Evolutionary conservation across 345 rosid genomes (phyloP).

Genomic region (Raphanus raphanistrum): DNA sequence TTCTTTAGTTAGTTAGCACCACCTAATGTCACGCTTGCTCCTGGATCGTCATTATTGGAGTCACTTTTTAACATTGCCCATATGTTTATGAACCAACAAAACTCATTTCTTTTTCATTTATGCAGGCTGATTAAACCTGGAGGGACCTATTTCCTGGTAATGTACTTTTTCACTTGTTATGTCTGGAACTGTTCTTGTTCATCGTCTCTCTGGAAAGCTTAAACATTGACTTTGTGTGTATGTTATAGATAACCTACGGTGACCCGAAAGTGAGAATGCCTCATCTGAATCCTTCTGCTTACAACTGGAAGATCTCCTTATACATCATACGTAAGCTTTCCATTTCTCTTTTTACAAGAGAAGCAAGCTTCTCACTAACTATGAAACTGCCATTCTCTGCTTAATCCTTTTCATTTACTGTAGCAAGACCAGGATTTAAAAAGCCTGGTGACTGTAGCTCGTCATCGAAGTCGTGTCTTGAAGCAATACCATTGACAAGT

Average conservation of each 20-base stretch:
- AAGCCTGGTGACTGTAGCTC: conserved; percentile 46
- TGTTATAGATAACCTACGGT: conserved; percentile 82
- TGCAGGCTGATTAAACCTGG: conserved; percentile 86
- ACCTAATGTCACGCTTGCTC: conserved; percentile 2
- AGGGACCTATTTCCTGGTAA: conserved; percentile 90
- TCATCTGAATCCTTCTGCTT: conserved; percentile 59
- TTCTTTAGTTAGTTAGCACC: conserved; percentile 33
- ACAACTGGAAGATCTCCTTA: conserved; percentile 72
- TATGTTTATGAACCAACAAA: conserved; percentile 2
- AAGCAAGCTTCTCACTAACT: not conserved
- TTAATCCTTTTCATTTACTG: conserved; percentile 15
- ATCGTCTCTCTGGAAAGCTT: not conserved
- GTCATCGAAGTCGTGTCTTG: conserved; percentile 50
- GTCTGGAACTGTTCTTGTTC: not conserved
- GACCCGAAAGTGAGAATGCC: conserved; percentile 91
- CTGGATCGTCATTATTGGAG: conserved; percentile 8
- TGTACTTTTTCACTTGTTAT: conserved; percentile 9
- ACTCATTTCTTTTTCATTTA: not conserved
- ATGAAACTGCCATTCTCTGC: not conserved
- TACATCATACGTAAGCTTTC: conserved; percentile 74
- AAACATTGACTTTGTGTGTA: conserved; percentile 10
- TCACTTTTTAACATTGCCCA: not conserved
- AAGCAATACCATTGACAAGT: conserved; percentile 68
- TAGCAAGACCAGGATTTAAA: conserved; percentile 89
- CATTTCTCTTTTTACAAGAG: not conserved